These are phyloP conservation scores for Cordyceps militaris DNA, from an alignment of 2,329 filamentous ascomycete species.

Conservation along the genomic window DNA sequence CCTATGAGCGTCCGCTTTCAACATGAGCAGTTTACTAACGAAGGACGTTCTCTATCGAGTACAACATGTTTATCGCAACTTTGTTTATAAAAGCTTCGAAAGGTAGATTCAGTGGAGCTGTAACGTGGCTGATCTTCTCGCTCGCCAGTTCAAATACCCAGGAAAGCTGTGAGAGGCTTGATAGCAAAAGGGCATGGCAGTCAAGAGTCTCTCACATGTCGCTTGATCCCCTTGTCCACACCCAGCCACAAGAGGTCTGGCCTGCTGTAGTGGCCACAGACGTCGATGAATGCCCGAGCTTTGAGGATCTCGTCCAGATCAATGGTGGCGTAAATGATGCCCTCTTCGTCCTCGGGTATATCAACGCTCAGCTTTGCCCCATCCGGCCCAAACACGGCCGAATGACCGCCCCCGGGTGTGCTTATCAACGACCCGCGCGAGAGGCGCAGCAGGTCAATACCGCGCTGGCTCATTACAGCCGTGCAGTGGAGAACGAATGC, in stretches of 20 bases:
- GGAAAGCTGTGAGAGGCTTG: too few relatives aligned
- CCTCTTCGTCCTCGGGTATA: constrained; percentile 26
- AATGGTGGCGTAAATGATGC: constrained; percentile 44
- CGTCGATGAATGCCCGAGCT: constrained; percentile 33
- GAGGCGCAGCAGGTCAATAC: neutral
- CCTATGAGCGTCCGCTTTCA: too few relatives aligned
- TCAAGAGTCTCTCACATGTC: neutral
- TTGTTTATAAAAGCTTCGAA: too few relatives aligned
- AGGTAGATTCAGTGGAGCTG: too few relatives aligned
- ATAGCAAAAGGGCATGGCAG: too few relatives aligned
- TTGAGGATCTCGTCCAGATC: constrained; percentile 37
- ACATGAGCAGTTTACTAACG: too few relatives aligned
- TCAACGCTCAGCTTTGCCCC: neutral
- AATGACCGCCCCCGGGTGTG: neutral
- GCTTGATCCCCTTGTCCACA: neutral
- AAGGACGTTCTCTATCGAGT: too few relatives aligned
- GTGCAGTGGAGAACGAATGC: neutral
- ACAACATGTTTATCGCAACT: too few relatives aligned
- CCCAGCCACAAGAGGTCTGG: constrained; percentile 33
- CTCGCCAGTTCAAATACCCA: too few relatives aligned
- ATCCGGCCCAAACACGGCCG: neutral
- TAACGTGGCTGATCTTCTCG: too few relatives aligned
- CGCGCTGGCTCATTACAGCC: neutral
- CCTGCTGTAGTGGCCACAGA: constrained; percentile 30
- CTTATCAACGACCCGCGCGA: neutral